Evolutionary conservation across 2,329 filamentous ascomycete genomes (phyloP).

Genomic region (Pseudovirgaria hyperparasitica): DNA sequence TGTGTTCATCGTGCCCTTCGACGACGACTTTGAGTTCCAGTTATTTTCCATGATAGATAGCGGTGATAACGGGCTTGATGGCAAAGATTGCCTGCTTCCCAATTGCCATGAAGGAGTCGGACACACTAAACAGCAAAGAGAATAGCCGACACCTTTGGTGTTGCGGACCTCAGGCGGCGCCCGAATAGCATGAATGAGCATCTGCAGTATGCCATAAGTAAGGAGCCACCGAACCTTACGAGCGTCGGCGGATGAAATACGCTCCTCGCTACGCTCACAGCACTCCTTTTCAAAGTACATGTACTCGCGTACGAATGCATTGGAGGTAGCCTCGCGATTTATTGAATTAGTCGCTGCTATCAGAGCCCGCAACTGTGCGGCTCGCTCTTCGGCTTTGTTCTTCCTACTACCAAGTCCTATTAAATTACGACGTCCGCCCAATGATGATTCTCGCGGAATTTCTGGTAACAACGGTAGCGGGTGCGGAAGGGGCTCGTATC

Average conservation of each 20-base stretch:
- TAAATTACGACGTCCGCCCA: slow-evolving; percentile 15
- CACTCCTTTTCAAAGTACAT: slow-evolving; percentile 55
- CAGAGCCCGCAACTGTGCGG: slow-evolving; percentile 28
- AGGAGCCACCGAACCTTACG: slow-evolving; percentile 70
- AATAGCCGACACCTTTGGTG: slow-evolving; percentile 44
- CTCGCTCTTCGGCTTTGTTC: slow-evolving; percentile 38
- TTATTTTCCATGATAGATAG: too few relatives aligned
- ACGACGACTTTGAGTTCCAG: too few relatives aligned
- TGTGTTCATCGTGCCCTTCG: too few relatives aligned
- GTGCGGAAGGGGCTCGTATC: slow-evolving; percentile 47
- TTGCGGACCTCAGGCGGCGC: slow-evolving; percentile 50
- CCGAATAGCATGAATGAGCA: slow-evolving; percentile 51
- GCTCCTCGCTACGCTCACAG: slow-evolving; percentile 41
- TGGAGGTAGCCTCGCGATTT: slow-evolving; percentile 23
- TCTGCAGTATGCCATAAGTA: slow-evolving; percentile 61
- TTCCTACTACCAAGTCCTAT: slow-evolving; percentile 21
- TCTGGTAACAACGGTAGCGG: slow-evolving; percentile 54
- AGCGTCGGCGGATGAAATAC: slow-evolving; percentile 49
- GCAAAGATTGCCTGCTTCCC: slow-evolving; percentile 5
- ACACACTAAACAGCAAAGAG: slow-evolving; percentile 36
- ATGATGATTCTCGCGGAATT: slow-evolving; percentile 13
- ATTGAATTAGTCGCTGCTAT: slow-evolving; percentile 34
- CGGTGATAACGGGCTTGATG: slow-evolving; percentile 1
- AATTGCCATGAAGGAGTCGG: slow-evolving; percentile 27
- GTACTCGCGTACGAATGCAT: slow-evolving; percentile 53